A percentile compares a stretch with the other conserved stretches of the same genome.
Conservation (phyloP, 2,329 filamentous ascomycete species). For the Claviceps maximensis region DNA sequence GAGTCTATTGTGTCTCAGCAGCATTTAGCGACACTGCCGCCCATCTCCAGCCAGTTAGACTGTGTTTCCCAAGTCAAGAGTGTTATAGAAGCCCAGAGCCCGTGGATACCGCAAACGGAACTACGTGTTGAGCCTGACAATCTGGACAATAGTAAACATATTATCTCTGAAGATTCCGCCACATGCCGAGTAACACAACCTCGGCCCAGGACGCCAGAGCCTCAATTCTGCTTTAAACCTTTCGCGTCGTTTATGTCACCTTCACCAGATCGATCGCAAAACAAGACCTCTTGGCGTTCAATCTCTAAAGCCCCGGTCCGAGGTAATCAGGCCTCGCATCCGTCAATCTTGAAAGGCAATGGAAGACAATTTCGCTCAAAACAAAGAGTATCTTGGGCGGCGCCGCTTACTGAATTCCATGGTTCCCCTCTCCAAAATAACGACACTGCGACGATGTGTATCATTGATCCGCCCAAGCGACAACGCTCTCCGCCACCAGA, state of each 20-base stretch:
- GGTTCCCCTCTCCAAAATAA: not conserved
- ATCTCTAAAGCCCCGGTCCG: not conserved
- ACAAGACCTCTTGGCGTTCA: not conserved
- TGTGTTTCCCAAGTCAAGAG: not conserved
- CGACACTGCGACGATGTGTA: too few species aligned
- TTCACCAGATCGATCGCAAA: constrained; percentile 26
- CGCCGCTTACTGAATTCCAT: not conserved
- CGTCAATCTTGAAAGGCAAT: constrained; percentile 22
- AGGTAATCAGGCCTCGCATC: constrained; percentile 7
- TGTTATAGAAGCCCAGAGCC: constrained; percentile 9
- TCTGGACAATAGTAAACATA: not conserved
- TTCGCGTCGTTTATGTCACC: constrained; percentile 40
- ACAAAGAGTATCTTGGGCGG: constrained; percentile 4
- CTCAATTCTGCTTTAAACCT: constrained; percentile 34
- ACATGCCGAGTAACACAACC: not conserved
- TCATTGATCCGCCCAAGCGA: constrained; percentile 6
- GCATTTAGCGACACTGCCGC: not conserved
- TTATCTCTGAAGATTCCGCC: not conserved
- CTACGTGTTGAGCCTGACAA: not conserved
- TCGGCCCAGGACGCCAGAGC: constrained; percentile 29
- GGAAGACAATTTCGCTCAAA: not conserved
- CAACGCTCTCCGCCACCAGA: constrained; percentile 32
- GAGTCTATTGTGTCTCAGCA: not conserved
- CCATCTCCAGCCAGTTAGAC: too few species aligned
- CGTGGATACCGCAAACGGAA: constrained; percentile 8